These are phyloP conservation scores for Fusarium globosum DNA, from an alignment of 2,329 filamentous ascomycete genomes.

Conservation along the genomic window DNA sequence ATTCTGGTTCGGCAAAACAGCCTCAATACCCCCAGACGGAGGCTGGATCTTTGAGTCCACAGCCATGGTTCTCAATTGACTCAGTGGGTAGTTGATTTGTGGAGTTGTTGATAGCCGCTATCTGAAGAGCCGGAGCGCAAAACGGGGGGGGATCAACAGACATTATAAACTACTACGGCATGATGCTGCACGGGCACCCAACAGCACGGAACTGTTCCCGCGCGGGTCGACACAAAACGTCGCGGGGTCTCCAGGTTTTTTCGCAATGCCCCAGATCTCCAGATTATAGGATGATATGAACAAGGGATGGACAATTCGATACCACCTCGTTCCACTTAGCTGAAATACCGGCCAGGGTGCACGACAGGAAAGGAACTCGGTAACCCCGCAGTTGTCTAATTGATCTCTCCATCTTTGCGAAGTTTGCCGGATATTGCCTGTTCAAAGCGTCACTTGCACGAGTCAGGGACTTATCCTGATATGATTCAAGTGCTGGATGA, in stretches of 20 bases:
- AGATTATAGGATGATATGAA: conserved; percentile 5
- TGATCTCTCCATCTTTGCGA: neutral
- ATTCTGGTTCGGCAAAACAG: conserved; percentile 9
- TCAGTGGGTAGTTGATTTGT: neutral
- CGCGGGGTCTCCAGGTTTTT: conserved; percentile 25
- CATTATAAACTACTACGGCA: neutral
- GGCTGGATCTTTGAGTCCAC: neutral
- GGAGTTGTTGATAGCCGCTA: neutral
- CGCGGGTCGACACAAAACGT: neutral
- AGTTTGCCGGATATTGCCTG: neutral
- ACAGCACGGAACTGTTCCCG: neutral
- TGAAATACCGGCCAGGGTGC: neutral
- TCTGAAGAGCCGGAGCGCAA: neutral
- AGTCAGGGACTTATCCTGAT: neutral
- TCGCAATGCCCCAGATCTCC: neutral
- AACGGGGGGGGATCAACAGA: neutral
- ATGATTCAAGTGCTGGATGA: neutral
- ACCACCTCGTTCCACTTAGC: conserved; percentile 15
- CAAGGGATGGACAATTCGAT: neutral
- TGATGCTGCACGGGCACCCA: neutral
- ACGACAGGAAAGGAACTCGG: neutral
- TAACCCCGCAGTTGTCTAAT: neutral
- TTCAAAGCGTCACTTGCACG: neutral
- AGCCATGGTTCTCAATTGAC: neutral
- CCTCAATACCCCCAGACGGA: neutral